Percentiles rank a stretch among this genome's conserved stretches.
Conservation (phyloP, 257 asterid genomes). For the Primulina huaijiensis region DNA sequence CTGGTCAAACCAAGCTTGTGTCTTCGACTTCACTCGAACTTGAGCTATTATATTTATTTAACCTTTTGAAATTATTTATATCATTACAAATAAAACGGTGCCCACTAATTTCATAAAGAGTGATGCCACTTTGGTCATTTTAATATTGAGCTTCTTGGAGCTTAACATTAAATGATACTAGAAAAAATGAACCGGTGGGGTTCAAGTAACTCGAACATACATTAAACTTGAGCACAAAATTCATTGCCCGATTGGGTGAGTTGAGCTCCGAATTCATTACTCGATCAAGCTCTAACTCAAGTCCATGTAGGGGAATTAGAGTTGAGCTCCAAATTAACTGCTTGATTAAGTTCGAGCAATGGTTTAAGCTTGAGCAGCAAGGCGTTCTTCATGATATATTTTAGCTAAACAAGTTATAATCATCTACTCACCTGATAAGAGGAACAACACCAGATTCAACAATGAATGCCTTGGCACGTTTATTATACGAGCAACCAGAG, state of each 20-base stretch:
- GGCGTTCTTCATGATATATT: not conserved
- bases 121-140: no score
- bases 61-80: no score
- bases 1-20: not conserved
- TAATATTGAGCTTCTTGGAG: not conserved
- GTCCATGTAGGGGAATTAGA: not conserved
- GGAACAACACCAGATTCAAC: slow-evolving; percentile 69
- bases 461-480: slow-evolving; percentile 57
- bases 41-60: no score
- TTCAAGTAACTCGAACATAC: not conserved
- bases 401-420: not conserved
- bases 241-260: not conserved
- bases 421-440: slow-evolving; percentile 58
- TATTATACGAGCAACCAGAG: slow-evolving; percentile 60
- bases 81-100: no score
- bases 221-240: not conserved
- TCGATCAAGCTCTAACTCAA: not conserved
- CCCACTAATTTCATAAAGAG: not conserved
- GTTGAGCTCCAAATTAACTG: not conserved
- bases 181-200: not conserved
- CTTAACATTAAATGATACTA: not conserved
- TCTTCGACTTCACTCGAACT: not conserved
- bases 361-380: not conserved
- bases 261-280: not conserved
- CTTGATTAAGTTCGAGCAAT: not conserved